Percentiles rank a stretch among this genome's conserved stretches.
Evolutionary conservation across 106 monocot species (phyloP).

Genomic region (Apostasia shenzhenica): DNA sequence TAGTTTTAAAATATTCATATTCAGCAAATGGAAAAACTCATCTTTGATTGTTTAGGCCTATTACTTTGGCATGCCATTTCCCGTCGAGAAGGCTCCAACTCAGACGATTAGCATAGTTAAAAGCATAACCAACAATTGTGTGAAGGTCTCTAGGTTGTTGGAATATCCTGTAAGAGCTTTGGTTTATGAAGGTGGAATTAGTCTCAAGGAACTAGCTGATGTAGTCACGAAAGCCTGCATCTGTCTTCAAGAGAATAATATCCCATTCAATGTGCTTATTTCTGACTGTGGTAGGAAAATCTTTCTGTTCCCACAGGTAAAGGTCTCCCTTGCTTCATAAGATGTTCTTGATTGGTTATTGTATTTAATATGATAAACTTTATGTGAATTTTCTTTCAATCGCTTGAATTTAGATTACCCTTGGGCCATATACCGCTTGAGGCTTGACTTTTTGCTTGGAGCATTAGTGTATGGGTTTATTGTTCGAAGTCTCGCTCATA

Average conservation of each 20-base stretch:
- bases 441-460: too few species aligned
- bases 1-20: too few species aligned
- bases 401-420: too few species aligned
- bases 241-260: conserved; percentile 77
- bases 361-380: too few species aligned
- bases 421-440: too few species aligned
- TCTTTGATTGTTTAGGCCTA: conserved; percentile 35
- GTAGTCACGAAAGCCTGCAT: conserved; percentile 60
- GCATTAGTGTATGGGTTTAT: too few species aligned
- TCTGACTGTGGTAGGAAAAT: conserved; percentile 66
- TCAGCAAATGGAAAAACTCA: too few species aligned
- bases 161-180: conserved; percentile 79
- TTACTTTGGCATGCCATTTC: conserved; percentile 56
- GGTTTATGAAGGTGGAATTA: conserved; percentile 64
- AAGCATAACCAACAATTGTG: conserved; percentile 18
- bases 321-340: not conserved
- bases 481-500: too few species aligned
- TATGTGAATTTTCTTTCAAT: too few species aligned
- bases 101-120: conserved; percentile 24
- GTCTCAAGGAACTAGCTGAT: conserved; percentile 51
- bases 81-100: conserved; percentile 66
- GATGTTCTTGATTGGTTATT: too few species aligned
- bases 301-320: conserved; percentile 87
- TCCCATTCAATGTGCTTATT: conserved; percentile 82
- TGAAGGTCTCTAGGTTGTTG: conserved; percentile 51